Conservation (phyloP, 345 rosid genomes). For the Cardiospermum halicacabum region DNA sequence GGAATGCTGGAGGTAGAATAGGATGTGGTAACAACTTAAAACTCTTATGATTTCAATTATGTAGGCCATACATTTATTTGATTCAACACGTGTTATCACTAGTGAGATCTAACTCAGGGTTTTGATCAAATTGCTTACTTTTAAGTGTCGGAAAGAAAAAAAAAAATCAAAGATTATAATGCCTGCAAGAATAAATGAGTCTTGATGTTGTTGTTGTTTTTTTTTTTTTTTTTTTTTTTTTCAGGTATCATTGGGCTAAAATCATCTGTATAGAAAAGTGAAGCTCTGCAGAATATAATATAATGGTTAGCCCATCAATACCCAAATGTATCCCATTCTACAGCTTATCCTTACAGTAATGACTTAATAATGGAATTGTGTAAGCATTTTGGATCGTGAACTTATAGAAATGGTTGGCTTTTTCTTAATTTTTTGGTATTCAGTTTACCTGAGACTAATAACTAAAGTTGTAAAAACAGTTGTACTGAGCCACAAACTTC, state of each 20-base stretch:
- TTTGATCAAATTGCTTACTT: too few species aligned
- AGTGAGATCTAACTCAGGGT: too few species aligned
- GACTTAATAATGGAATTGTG: background rate
- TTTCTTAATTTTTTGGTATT: too few species aligned
- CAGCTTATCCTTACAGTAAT: background rate
- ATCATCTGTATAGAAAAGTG: conserved; percentile 45
- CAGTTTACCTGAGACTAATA: too few species aligned
- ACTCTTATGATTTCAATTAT: background rate
- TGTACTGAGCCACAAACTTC: background rate
- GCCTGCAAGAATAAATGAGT: background rate
- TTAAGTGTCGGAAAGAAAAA: background rate
- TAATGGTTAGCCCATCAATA: too few species aligned
- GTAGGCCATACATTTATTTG: background rate
- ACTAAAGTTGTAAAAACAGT: too few species aligned
- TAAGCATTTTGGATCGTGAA: background rate
- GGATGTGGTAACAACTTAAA: conserved; percentile 64
- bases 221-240: conserved; percentile 3
- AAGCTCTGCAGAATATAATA: background rate
- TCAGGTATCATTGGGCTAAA: conserved; percentile 87
- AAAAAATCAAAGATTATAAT: background rate
- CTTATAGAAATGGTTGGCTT: background rate
- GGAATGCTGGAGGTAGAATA: conserved; percentile 89
- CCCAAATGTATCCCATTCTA: background rate
- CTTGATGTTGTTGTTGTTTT: background rate
- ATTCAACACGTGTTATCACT: too few species aligned